Evolutionary conservation across 2,329 filamentous ascomycete genomes (phyloP).

Genomic region (Thelonectria olida): DNA sequence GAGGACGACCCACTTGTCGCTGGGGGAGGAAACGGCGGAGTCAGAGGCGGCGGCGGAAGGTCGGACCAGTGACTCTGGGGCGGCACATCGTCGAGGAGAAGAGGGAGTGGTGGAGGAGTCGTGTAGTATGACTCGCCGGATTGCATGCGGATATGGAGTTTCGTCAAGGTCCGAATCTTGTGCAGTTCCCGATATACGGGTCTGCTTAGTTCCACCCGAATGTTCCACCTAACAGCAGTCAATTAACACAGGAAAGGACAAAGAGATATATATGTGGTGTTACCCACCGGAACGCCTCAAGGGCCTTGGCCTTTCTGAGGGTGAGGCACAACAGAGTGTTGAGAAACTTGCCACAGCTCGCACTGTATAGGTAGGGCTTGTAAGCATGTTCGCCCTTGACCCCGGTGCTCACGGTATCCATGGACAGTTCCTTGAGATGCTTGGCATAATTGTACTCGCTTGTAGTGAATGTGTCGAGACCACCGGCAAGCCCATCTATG

Average conservation of each 20-base stretch:
- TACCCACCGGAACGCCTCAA: conserved; percentile 66
- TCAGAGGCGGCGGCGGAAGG: conserved; percentile 37
- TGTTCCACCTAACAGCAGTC: conserved; percentile 63
- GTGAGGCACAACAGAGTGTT: conserved; percentile 68
- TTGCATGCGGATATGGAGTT: conserved; percentile 68
- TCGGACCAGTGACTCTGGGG: conserved; percentile 43
- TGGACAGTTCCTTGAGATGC: conserved; percentile 63
- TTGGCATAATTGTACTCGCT: conserved; percentile 72
- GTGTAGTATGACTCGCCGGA: conserved; percentile 64
- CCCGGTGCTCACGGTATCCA: conserved; percentile 64
- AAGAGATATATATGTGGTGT: background rate
- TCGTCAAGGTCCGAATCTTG: conserved; percentile 59
- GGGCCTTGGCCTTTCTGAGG: conserved; percentile 61
- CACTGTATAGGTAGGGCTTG: conserved; percentile 61
- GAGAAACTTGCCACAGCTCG: conserved; percentile 70
- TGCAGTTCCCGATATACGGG: conserved; percentile 67
- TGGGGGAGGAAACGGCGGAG: conserved; percentile 30
- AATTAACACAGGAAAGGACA: conserved; percentile 11
- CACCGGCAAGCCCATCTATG: conserved; percentile 66
- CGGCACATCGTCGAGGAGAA: conserved; percentile 36
- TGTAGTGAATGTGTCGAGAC: conserved; percentile 69
- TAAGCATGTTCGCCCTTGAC: conserved; percentile 63
- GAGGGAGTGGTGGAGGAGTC: conserved; percentile 56
- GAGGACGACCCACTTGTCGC: conserved; percentile 38
- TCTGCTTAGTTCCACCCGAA: conserved; percentile 69